Conservation (phyloP, 495 filamentous ascomycete species). For the Clohesyomyces aquaticus region DNA sequence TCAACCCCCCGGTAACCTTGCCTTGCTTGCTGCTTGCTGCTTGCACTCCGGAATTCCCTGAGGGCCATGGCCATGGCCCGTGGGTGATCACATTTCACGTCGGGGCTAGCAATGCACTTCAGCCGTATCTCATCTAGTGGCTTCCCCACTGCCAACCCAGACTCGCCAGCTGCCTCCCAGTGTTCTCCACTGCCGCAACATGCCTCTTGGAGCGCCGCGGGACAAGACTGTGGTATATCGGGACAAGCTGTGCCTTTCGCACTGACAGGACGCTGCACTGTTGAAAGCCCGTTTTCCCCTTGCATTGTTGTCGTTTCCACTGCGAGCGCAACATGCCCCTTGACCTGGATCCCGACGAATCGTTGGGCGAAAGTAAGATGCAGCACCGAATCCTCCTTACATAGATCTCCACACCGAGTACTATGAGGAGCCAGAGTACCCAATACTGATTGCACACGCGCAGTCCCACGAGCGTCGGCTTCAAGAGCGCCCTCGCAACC, state of each 20-base stretch:
- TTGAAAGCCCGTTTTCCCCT: neutral
- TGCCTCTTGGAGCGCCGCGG: neutral
- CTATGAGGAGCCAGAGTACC: neutral
- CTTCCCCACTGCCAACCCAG: neutral
- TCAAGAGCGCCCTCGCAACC: neutral
- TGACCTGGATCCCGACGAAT: too few species aligned
- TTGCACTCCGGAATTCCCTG: too few species aligned
- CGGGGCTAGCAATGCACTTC: neutral
- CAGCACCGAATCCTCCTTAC: neutral
- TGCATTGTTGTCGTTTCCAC: too few species aligned
- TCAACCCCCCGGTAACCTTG: too few species aligned
- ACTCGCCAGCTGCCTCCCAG: too few species aligned
- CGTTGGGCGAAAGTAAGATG: too few species aligned
- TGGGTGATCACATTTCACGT: neutral
- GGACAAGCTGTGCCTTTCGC: neutral
- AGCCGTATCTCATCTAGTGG: neutral
- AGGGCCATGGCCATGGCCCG: neutral
- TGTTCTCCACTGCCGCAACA: neutral
- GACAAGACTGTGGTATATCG: neutral
- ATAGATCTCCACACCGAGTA: neutral
- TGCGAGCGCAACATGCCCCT: too few species aligned
- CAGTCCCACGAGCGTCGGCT: constrained; percentile 7
- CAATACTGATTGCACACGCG: neutral
- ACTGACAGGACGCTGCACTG: neutral
- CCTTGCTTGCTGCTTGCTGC: too few species aligned